A percentile compares a stretch with the other conserved stretches of the same genome.
These are phyloP conservation scores for Xylariaceae sp. DNA, from an alignment of 2,329 filamentous ascomycete species.

Conservation along the genomic window DNA sequence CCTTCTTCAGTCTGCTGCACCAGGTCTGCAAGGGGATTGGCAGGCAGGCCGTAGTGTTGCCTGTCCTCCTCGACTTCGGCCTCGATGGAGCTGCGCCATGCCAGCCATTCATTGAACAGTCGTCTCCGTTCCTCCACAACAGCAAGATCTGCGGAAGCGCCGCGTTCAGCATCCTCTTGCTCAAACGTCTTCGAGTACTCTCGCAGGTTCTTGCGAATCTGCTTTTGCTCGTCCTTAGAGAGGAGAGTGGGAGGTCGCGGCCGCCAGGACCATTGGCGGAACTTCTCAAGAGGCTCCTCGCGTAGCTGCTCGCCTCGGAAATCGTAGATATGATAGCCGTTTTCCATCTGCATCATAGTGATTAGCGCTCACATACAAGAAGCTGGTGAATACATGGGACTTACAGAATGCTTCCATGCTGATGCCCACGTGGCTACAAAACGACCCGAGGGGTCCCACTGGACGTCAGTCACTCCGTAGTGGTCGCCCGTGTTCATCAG, in stretches of 20 bases:
- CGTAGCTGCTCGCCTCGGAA: conserved; percentile 87
- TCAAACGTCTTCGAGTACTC: conserved; percentile 96
- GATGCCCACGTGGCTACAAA: conserved; percentile 93
- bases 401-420: conserved; percentile 92
- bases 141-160: conserved; percentile 88
- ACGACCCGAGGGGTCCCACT: conserved; percentile 95
- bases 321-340: conserved; percentile 97
- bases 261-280: conserved; percentile 96
- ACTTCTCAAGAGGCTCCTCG: conserved; percentile 91
- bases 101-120: conserved; percentile 83
- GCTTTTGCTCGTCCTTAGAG: conserved; percentile 94
- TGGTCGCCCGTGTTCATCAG: conserved; percentile 92
- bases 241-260: conserved; percentile 89
- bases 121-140: conserved; percentile 85
- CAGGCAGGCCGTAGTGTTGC: conserved; percentile 62
- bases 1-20: conserved; percentile 60
- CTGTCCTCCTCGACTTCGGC: conserved; percentile 72
- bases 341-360: conserved; percentile 76
- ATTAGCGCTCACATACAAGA: conserved; percentile 8
- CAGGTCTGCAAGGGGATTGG: conserved; percentile 61
- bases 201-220: conserved; percentile 95
- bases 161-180: conserved; percentile 89
- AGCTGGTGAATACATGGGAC: conserved; percentile 33
- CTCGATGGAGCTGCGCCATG: conserved; percentile 75
- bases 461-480: conserved; percentile 95